Evolutionary conservation across 768 basidiomycete genomes (phyloP), one percentile per base, ranked within the genome.

Genomic region (Hirschioporus abietinus): DNA sequence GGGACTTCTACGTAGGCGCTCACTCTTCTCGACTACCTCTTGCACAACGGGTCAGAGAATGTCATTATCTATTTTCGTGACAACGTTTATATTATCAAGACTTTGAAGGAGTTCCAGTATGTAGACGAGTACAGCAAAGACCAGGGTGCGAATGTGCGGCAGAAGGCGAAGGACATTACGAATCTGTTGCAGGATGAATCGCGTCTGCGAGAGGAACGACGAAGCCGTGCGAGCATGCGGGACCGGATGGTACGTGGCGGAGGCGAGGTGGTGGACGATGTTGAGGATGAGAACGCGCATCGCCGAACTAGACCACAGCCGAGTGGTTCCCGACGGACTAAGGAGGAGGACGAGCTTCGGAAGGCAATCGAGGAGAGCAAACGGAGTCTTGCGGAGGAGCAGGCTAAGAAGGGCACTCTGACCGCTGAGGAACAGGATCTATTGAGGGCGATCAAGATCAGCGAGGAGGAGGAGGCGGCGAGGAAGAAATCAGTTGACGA

Each of bases 11-110:
- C 58, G 1, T 67, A 94, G 89, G 92, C 93, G 59, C 83, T 99
- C 63, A 98, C 95, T 0, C 86, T 99, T 5, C 87, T 99, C 42
- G 97, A 99, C 77, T 99, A 99, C 74, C 89, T 91, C 66, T 85
- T 99, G 27, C 96, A 99, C 74, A 91, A 95, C 67, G 97, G 97
- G 57, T 95, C 93, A 0, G 97, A 99, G 78, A 98, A 99, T 76
- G 96, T 98, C 24, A 95, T 99, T 68, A 92, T 97, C 74, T 99
- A 99, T 80, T 99, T 99, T 83, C 88, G 88, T 61, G 96, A 99
- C 76, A 99, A 99, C 75, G 78, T 97, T 68, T 99, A 99, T 78
- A 86, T 99, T 75, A 88, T 99, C 86, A 99, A 99, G 82, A 99
- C 96, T 1, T 86, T 99, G 68, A 96, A 98, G 76, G 97, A 99